phyloP scores from a whole-genome alignment of 805 yeast species.

The Isabelozyma rhagii region DNA sequence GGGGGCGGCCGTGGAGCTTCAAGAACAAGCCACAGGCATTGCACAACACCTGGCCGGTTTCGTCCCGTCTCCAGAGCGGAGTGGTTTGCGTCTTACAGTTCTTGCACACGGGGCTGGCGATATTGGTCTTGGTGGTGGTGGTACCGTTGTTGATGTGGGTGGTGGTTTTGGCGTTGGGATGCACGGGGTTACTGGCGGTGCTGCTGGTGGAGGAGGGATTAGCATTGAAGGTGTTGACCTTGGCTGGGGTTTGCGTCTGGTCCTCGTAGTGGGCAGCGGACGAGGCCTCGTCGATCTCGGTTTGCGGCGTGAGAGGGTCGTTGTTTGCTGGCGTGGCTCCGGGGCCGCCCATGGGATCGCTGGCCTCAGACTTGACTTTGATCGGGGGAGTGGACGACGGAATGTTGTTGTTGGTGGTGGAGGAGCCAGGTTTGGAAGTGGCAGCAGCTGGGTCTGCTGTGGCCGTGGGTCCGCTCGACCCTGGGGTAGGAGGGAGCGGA shows the following conservation, averaged over 20 bases:
- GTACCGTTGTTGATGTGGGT: conserved; percentile 57
- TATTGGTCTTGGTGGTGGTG: conserved; percentile 61
- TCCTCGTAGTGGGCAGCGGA: too few species aligned
- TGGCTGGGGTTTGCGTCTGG: background rate
- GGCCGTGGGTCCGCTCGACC: conserved; percentile 1
- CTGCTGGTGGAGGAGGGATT: background rate
- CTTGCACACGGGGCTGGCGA: conserved; percentile 71
- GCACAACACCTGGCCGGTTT: conserved; percentile 72
- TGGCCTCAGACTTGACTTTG: background rate
- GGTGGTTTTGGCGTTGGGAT: conserved; percentile 64
- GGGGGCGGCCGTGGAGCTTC: conserved; percentile 86
- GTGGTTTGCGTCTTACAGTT: conserved; percentile 92
- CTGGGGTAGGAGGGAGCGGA: conserved; percentile 2
- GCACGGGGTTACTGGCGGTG: conserved; percentile 33
- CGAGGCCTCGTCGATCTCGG: background rate
- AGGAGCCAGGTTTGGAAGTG: background rate
- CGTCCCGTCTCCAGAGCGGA: conserved; percentile 94
- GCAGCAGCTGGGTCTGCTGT: background rate
- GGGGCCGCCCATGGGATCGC: background rate
- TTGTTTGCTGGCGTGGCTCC: background rate
- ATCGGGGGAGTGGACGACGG: background rate
- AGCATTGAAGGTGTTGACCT: background rate
- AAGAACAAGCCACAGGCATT: conserved; percentile 91
- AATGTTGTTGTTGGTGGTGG: background rate
- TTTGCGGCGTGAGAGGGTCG: background rate